A percentile compares a stretch with the other conserved stretches of the same genome.
Conservation (phyloP, 257 asterid genomes). For the Nicotiana tabacum region DNA sequence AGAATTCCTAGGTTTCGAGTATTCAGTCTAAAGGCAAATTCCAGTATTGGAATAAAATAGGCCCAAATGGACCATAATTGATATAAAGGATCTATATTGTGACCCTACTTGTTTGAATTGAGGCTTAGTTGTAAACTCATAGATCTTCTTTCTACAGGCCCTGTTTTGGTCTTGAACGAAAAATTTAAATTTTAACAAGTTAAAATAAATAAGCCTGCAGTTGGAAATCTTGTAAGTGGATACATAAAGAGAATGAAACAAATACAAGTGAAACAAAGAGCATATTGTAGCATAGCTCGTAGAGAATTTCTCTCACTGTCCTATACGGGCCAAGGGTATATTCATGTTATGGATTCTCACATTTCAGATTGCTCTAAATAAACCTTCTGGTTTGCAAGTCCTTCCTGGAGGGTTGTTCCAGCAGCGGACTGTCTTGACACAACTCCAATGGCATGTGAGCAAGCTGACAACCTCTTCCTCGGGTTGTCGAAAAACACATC, state of each 20-base stretch:
- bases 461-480: conserved; percentile 25
- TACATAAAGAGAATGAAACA: not conserved
- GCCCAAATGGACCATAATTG: not conserved
- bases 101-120: not conserved
- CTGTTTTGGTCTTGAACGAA: not conserved
- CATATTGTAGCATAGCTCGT: not conserved
- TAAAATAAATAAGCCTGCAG: not conserved
- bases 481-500: conserved; percentile 45
- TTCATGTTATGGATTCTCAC: conserved; percentile 1
- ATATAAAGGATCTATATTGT: not conserved
- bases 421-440: conserved; percentile 89
- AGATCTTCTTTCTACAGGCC: not conserved
- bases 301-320: not conserved
- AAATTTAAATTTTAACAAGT: not conserved
- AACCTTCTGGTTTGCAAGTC: conserved; percentile 94
- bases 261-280: not conserved
- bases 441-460: conserved; percentile 62
- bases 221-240: not conserved
- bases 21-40: not conserved
- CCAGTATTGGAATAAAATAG: not conserved
- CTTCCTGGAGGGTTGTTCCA: conserved; percentile 95
- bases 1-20: not conserved
- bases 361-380: conserved; percentile 77
- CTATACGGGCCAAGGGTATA: not conserved
- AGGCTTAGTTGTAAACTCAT: not conserved